phyloP scores from a whole-genome alignment of 257 asterid genomes.

The Solanum ahanhuiri region DNA sequence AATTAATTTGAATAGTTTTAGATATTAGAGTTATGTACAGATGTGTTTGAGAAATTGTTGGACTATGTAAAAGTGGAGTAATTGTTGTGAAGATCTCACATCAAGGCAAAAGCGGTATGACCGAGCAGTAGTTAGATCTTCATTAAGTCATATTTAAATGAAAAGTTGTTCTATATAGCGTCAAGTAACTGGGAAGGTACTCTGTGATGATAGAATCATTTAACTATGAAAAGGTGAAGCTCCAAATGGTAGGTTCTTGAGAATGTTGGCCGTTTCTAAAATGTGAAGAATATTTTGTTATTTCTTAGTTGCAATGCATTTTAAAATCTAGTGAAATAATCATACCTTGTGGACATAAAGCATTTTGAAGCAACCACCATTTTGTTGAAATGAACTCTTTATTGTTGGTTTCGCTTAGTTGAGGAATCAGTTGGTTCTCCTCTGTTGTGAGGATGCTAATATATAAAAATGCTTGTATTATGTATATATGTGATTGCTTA shows the following conservation, averaged over 20 bases:
- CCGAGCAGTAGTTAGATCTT: background rate
- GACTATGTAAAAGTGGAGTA: background rate
- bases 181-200: background rate
- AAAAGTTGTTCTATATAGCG: background rate
- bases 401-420: background rate
- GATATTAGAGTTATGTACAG: background rate
- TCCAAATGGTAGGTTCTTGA: background rate
- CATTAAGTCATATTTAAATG: background rate
- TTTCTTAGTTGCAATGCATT: background rate
- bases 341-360: background rate
- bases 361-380: background rate
- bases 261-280: background rate
- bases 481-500: background rate
- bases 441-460: background rate
- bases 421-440: background rate
- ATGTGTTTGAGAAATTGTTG: background rate
- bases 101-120: background rate
- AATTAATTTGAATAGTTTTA: background rate
- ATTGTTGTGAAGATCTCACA: background rate
- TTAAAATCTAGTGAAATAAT: background rate
- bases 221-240: background rate
- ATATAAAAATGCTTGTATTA: background rate
- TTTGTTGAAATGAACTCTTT: background rate
- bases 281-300: background rate
- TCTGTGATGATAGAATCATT: background rate